Conservation (phyloP, 23 red algal genomes). For the Gracilaria domingensis region DNA sequence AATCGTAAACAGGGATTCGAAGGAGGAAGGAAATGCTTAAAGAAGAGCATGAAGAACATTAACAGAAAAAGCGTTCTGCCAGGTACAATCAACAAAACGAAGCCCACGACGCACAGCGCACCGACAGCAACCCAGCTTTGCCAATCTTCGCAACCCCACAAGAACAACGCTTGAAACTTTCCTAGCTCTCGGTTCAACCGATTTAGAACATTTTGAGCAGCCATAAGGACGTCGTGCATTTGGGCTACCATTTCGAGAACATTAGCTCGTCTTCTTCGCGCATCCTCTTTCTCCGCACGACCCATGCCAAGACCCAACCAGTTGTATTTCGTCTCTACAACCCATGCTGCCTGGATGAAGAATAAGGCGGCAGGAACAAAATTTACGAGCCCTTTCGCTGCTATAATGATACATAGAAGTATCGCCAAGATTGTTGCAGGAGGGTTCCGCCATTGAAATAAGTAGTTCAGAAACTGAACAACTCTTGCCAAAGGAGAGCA, state of each 20-base stretch:
- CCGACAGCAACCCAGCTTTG: constrained; percentile 68
- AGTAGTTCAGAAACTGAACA: constrained; percentile 38
- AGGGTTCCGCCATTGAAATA: constrained; percentile 85
- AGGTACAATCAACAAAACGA: constrained; percentile 52
- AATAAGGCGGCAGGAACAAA: constrained; percentile 62
- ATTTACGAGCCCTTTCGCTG: constrained; percentile 38
- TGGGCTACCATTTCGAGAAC: constrained; percentile 64
- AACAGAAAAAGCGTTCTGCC: constrained; percentile 36
- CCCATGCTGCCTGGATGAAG: constrained; percentile 45
- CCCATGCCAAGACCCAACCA: constrained; percentile 66
- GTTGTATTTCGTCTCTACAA: constrained; percentile 62
- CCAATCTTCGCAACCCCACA: constrained; percentile 73
- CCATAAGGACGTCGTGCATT: constrained; percentile 69
- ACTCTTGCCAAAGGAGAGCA: constrained; percentile 61
- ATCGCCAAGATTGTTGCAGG: constrained; percentile 74
- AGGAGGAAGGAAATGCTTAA: constrained; percentile 79
- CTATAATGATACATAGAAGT: constrained; percentile 49
- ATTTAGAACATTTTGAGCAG: constrained; percentile 65
- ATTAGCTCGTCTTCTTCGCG: constrained; percentile 40
- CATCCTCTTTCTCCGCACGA: constrained; percentile 52
- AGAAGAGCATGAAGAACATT: constrained; percentile 69
- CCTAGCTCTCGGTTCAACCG: constrained; percentile 65
- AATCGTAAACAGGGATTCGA: constrained; percentile 54
- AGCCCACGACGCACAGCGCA: constrained; percentile 9
- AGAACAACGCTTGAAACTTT: constrained; percentile 68